phyloP scores from a whole-genome alignment of 371 early-diverging fungal species.

The Saksenaea vasiformis region DNA sequence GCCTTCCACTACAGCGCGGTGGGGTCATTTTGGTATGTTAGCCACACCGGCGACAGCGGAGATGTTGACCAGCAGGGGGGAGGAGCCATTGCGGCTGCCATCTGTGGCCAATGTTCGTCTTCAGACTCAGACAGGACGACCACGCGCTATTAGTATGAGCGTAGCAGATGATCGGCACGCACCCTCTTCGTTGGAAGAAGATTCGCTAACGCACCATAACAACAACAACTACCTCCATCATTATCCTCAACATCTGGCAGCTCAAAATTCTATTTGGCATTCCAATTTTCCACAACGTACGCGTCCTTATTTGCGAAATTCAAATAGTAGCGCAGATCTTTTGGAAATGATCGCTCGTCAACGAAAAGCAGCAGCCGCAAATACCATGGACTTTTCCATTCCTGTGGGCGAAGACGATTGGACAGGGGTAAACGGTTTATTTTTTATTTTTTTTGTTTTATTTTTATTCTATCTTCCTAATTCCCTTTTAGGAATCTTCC shows the following conservation, averaged over 20 bases:
- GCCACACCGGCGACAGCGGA: slow-evolving; percentile 11
- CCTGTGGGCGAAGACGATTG: slow-evolving; percentile 15
- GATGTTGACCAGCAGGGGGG: slow-evolving; percentile 18
- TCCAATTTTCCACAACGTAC: slow-evolving; percentile 7
- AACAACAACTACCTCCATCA: not conserved
- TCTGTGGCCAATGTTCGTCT: slow-evolving; percentile 20
- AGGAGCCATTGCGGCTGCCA: slow-evolving; percentile 24
- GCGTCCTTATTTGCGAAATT: slow-evolving; percentile 26
- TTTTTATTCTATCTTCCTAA: not conserved
- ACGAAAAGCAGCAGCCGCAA: slow-evolving; percentile 16
- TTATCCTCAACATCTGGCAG: not conserved
- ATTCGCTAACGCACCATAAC: not conserved
- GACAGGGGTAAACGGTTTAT: slow-evolving; percentile 21
- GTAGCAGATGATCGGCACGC: slow-evolving; percentile 29
- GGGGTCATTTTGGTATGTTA: not conserved
- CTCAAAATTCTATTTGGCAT: slow-evolving; percentile 23
- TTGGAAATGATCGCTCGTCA: slow-evolving; percentile 40
- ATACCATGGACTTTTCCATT: slow-evolving; percentile 6
- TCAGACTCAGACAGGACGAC: slow-evolving; percentile 30
- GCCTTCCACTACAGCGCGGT: not conserved
- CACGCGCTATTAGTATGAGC: slow-evolving; percentile 55
- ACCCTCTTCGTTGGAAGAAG: slow-evolving; percentile 1
- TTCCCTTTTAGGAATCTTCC: slow-evolving; percentile 5
- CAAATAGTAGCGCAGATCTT: slow-evolving; percentile 45
- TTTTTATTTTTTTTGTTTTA: not conserved